These are phyloP conservation scores for Myxozyma sirexii DNA, from an alignment of 805 yeast genomes.

Conservation along the genomic window DNA sequence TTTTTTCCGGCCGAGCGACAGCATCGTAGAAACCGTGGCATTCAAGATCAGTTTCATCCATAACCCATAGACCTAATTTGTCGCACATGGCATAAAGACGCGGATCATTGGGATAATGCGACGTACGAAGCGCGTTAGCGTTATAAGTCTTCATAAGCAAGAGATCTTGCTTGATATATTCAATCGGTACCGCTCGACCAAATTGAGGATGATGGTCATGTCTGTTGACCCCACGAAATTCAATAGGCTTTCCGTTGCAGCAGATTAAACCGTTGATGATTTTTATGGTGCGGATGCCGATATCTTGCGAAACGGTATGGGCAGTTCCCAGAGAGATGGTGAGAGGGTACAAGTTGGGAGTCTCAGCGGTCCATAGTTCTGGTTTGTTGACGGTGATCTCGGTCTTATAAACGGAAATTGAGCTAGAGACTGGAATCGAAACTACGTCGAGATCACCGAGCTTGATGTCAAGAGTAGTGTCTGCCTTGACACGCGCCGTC, in stretches of 20 bases:
- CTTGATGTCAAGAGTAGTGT: constrained; percentile 1
- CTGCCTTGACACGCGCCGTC: neutral
- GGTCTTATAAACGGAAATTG: neutral
- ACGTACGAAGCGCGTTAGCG: constrained; percentile 45
- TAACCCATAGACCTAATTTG: constrained; percentile 44
- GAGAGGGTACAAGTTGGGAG: constrained; percentile 41
- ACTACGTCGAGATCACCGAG: neutral
- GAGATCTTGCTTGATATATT: constrained; percentile 43
- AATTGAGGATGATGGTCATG: constrained; percentile 45
- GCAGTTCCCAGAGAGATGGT: constrained; percentile 31
- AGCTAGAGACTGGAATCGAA: neutral
- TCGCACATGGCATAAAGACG: constrained; percentile 42
- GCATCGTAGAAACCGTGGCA: constrained; percentile 44
- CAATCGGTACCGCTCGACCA: constrained; percentile 46
- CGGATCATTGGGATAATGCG: constrained; percentile 48
- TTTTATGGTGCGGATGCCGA: constrained; percentile 43
- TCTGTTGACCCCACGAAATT: constrained; percentile 45
- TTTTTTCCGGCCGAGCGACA: constrained; percentile 8
- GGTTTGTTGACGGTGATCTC: constrained; percentile 34
- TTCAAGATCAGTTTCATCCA: constrained; percentile 47
- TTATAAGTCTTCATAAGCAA: constrained; percentile 44
- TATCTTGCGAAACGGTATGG: constrained; percentile 35
- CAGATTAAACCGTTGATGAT: constrained; percentile 39
- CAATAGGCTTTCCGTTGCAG: constrained; percentile 42
- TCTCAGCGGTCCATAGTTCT: constrained; percentile 45